Conservation (phyloP, 129 eudicot genomes). For the Ambrosia artemisiifolia region DNA sequence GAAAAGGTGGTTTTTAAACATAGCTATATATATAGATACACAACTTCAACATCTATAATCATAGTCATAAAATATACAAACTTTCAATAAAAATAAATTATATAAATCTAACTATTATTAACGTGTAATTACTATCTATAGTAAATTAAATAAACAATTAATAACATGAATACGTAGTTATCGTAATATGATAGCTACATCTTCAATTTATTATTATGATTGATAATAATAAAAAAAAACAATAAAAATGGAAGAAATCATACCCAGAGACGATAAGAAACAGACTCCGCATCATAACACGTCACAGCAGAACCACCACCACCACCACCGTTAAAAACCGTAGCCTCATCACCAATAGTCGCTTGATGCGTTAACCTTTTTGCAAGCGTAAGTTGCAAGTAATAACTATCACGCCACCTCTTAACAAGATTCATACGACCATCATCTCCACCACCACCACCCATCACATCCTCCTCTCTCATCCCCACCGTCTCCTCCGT, state of each 20-base stretch:
- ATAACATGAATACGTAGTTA: neutral
- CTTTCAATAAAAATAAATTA: too few species aligned
- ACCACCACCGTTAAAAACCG: conserved; percentile 36
- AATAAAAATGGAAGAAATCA: neutral
- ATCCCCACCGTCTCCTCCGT: conserved; percentile 26
- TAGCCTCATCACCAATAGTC: conserved; percentile 48
- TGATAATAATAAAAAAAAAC: neutral
- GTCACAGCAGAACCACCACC: conserved; percentile 29
- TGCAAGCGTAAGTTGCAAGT: conserved; percentile 72
- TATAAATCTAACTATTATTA: too few species aligned
- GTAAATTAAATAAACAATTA: too few species aligned
- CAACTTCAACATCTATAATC: too few species aligned
- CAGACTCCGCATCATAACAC: conserved; percentile 60
- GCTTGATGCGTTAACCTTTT: conserved; percentile 62
- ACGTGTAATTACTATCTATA: too few species aligned
- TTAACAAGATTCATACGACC: conserved; percentile 31
- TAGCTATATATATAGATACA: too few species aligned
- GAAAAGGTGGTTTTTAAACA: too few species aligned
- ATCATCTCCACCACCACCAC: conserved; percentile 7
- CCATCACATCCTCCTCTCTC: conserved; percentile 37
- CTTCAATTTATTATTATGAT: too few species aligned
- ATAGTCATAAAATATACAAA: too few species aligned
- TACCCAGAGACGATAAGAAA: conserved; percentile 94
- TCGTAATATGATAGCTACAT: neutral
- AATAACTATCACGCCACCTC: conserved; percentile 62